Base-by-base conservation (phyloP, 495 filamentous ascomycete genomes). In the Lasiosphaeria hispida region DNA sequence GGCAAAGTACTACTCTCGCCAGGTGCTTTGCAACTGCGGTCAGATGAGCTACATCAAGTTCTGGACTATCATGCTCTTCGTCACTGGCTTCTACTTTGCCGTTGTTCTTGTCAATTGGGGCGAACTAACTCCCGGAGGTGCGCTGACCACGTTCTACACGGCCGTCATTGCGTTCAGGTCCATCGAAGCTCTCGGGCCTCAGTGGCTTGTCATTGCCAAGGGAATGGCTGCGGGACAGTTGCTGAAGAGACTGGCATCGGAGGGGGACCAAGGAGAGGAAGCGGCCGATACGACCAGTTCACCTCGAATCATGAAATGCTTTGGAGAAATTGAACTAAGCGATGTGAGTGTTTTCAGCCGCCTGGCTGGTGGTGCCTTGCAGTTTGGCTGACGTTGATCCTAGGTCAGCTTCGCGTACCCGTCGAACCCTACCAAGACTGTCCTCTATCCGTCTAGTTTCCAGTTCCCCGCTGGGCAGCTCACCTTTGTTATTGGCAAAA, bases 31-130 rank as follows among this genome's bases (percentile, higher is more conserved):
- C 8, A 87, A 84, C 63, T 85, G 89, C 5, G 61, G 82, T 1
- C 91, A 96, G 65, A 82, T 89, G 54, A 83, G 86, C 0, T 80
- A 89, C 44, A 78, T 89, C 42, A 85, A 87, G 42, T 79, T 96
- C 61, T 82, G 89, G 73, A 86, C 85, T 36, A 81, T 91, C 13
- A 78, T 79, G 2, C 87, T 97, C 73, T 96, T 97, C 55, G 88
- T 96, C 0, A 83, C 91, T 62, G 93, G 92, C 0, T 97, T 98
- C 63, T 97, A 89, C 84, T 96, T 91, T 68, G 92, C 92, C 0
- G 83, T 85, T 49, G 70, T 79, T 1, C 76, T 96, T 7, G 83
- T 91, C 15, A 71, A 71, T 10, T 67, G 72, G 7, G 71, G 73
- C 7, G 37, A 83, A 39, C 78, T 79, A 11, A 63, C 53, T 1